Conservation (phyloP, 768 basidiomycete species). For the Tylopilus sp. region DNA sequence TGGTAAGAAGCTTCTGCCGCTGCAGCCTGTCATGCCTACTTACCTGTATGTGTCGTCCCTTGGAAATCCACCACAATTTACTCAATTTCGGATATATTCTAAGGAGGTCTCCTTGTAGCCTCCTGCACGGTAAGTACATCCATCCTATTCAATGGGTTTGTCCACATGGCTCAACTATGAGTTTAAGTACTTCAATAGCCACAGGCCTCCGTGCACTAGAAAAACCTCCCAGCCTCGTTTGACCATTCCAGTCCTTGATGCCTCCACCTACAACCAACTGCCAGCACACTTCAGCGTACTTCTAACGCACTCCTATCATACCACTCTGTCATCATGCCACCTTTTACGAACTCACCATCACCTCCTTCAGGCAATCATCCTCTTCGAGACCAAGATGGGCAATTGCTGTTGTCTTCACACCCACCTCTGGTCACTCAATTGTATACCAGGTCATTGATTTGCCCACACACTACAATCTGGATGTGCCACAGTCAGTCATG, state of each 20-base stretch:
- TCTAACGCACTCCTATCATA: background rate
- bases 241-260: background rate
- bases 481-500: conserved; percentile 33
- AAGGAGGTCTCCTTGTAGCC: conserved; percentile 10
- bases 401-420: conserved; percentile 27
- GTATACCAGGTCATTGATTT: conserved; percentile 31
- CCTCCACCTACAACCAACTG: background rate
- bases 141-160: conserved; percentile 19
- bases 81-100: conserved; percentile 33
- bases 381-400: conserved; percentile 23
- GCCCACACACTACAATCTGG: conserved; percentile 26
- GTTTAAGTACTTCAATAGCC: conserved; percentile 9
- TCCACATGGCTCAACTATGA: conserved; percentile 17
- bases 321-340: conserved; percentile 23
- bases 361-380: conserved; percentile 24
- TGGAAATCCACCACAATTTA: conserved; percentile 25
- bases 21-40: conserved; percentile 8
- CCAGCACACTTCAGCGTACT: background rate
- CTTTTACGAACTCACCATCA: conserved; percentile 32
- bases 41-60: conserved; percentile 21
- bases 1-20: conserved; percentile 22
- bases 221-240: conserved; percentile 14
- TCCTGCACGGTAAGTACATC: conserved; percentile 7
- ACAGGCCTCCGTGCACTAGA: conserved; percentile 13
- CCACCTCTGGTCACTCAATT: conserved; percentile 28